These are phyloP conservation scores for Amborella trichopoda DNA, from an alignment of 164 flowering plant genomes.

Conservation along the genomic window DNA sequence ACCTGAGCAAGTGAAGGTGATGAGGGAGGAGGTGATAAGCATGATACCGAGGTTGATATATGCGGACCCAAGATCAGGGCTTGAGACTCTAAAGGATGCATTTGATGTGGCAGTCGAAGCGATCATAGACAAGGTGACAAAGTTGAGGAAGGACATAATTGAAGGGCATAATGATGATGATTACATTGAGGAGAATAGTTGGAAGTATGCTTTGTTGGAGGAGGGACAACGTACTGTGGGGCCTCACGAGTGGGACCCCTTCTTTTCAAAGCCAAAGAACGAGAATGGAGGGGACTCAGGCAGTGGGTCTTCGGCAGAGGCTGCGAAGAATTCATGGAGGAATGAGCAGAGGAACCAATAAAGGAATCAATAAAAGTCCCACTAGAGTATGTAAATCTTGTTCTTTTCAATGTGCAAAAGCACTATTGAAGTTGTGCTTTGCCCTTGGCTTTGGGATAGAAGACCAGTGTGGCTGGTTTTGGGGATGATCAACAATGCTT, in stretches of 20 bases:
- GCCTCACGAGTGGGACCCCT: slow-evolving; percentile 90
- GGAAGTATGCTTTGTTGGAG: slow-evolving; percentile 79
- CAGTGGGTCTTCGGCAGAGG: slow-evolving; percentile 36
- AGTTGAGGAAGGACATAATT: slow-evolving; percentile 58
- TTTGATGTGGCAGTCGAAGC: slow-evolving; percentile 79
- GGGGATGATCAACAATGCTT: no score
- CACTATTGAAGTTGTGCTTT: no score
- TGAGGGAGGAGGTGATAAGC: slow-evolving; percentile 82
- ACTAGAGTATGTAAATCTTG: no score
- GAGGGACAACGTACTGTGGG: slow-evolving; percentile 73
- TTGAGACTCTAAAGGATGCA: slow-evolving; percentile 84
- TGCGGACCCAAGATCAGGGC: slow-evolving; percentile 75
- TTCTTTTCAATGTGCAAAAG: no score
- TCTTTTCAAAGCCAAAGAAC: slow-evolving; percentile 70
- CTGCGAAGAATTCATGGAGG: slow-evolving; percentile 73
- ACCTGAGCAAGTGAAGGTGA: slow-evolving; percentile 53
- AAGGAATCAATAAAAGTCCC: no score
- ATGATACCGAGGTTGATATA: slow-evolving; percentile 58
- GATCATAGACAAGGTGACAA: slow-evolving; percentile 65
- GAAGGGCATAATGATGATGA: slow-evolving; percentile 52
- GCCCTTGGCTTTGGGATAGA: no score
- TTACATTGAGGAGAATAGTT: slow-evolving; percentile 76
- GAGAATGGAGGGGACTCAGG: slow-evolving; percentile 23
- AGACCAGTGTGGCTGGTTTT: no score
- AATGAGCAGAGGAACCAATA: slow-evolving; percentile 53